phyloP scores from a whole-genome alignment of 495 filamentous ascomycete genomes.

The Penicillium cataractarum region DNA sequence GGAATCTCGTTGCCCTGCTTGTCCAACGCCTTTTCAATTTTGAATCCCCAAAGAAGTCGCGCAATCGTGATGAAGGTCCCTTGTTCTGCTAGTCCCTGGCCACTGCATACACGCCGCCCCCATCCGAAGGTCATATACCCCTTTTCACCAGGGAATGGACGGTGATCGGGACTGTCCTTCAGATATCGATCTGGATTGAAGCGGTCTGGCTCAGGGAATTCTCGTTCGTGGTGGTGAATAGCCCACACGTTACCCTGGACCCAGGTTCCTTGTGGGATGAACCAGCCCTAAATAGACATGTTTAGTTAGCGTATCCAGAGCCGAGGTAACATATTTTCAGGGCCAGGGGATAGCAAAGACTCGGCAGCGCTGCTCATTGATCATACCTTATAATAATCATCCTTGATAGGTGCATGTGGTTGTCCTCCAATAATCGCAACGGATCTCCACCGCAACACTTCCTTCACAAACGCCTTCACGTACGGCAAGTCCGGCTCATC shows the following conservation, averaged over 20 bases:
- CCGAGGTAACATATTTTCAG: no score
- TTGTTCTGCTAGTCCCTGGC: conserved; percentile 47
- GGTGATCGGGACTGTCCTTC: conserved; percentile 35
- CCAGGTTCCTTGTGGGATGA: conserved; percentile 28
- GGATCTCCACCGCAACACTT: conserved; percentile 43
- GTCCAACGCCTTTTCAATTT: conserved; percentile 47
- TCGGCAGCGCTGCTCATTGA: no score
- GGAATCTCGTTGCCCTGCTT: conserved; percentile 51
- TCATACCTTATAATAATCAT: conserved; percentile 51
- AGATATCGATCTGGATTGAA: conserved; percentile 37
- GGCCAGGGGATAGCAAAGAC: no score
- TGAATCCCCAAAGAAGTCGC: conserved; percentile 24
- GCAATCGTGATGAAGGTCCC: conserved; percentile 37
- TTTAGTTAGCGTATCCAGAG: conserved; percentile 21
- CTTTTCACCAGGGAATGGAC: conserved; percentile 58
- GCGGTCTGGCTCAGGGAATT: conserved; percentile 47
- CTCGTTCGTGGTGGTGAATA: conserved; percentile 46
- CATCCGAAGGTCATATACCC: conserved; percentile 69
- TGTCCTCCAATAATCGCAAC: conserved; percentile 42
- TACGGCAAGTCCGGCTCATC: conserved; percentile 37
- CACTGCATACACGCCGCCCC: conserved; percentile 34
- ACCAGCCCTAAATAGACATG: conserved; percentile 22
- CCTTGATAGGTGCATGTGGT: conserved; percentile 55
- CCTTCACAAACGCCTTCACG: conserved; percentile 40
- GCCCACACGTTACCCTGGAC: conserved; percentile 36